Conservation (phyloP, 2,329 filamentous ascomycete genomes). For the Rhexocercosporidium sp. region DNA sequence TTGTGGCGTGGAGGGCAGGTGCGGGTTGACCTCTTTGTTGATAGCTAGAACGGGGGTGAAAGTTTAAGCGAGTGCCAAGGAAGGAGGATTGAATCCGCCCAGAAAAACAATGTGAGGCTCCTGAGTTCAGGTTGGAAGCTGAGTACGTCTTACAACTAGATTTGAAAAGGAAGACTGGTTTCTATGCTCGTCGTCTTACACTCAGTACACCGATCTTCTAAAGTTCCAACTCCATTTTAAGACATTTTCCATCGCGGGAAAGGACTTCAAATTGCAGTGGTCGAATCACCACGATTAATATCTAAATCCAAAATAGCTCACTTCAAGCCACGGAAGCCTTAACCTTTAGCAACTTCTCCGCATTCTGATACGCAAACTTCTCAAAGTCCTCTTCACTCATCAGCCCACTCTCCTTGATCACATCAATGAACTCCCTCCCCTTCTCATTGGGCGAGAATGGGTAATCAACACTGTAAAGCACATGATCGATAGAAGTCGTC, state of each 20-base stretch:
- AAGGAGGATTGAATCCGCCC: background rate
- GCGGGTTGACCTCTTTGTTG: conserved; percentile 3
- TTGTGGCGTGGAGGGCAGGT: background rate
- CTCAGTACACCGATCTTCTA: no score
- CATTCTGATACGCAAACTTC: conserved; percentile 56
- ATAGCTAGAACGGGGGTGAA: background rate
- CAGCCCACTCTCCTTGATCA: conserved; percentile 54
- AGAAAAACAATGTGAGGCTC: background rate
- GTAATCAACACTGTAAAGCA: conserved; percentile 64
- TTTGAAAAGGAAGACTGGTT: no score
- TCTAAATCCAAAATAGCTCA: no score
- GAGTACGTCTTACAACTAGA: no score
- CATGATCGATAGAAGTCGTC: conserved; percentile 53
- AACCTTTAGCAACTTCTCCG: conserved; percentile 51
- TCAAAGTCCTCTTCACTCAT: conserved; percentile 55
- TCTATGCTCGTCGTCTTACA: no score
- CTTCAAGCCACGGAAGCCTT: conserved; percentile 11
- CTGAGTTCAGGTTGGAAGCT: background rate
- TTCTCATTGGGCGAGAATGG: conserved; percentile 57
- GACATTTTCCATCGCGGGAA: background rate
- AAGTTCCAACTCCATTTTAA: no score
- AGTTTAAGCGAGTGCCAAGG: conserved; percentile 9
- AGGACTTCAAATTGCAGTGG: background rate
- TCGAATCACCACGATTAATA: background rate
- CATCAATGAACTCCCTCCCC: conserved; percentile 53